Base-by-base conservation (phyloP, 495 filamentous ascomycete species). In the Massariosphaeria phaeospora region DNA sequence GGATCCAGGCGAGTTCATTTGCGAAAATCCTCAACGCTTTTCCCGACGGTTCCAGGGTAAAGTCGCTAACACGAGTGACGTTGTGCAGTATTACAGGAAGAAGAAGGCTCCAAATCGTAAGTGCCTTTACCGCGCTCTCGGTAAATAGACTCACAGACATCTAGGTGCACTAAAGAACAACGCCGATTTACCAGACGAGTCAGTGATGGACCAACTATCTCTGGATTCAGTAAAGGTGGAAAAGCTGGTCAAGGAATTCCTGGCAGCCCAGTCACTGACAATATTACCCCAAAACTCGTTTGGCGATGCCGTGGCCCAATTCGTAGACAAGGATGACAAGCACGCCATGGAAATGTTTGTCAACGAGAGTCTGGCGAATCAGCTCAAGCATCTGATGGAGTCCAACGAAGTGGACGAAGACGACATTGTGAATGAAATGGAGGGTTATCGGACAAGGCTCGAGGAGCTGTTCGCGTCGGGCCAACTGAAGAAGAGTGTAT, bases 11-110 rank as follows among this genome's bases (percentile, higher is more conserved):
- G 79, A 81, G 36, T 99, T 85, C 61, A 89, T 96, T 52, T 85
- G 84, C 50, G 94, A 97, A 64, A 99, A 99, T 55, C 93, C 93
- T 13, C 93, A 97, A 63, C 82, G 93, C 3, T 97, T 97, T 61
- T 97, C 94, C 0, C 96, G 95, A 68, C 82, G 91, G 3, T 99
- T 99, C 60, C 77, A 84, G 0, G 84, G 82, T 6, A 89, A 84
- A 63, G 93, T 97, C 0, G 93, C 93, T 9, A 99, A 99, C 61
- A 81, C 85, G 1, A 93, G 87, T 60, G 93, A 99, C 59, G 89
- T 99, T 1, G 82, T 99, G 2, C 84, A 93, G 61, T 96, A 94
- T 59, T 82, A 96, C 68, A 80, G 89, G 10, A 96, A 93, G 71
- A 96, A 94, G 69, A 75, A 78, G 33, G 70, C 44, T 0, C 60